phyloP scores from a whole-genome alignment of 805 yeast species.

The Geotrichum ghanense region DNA sequence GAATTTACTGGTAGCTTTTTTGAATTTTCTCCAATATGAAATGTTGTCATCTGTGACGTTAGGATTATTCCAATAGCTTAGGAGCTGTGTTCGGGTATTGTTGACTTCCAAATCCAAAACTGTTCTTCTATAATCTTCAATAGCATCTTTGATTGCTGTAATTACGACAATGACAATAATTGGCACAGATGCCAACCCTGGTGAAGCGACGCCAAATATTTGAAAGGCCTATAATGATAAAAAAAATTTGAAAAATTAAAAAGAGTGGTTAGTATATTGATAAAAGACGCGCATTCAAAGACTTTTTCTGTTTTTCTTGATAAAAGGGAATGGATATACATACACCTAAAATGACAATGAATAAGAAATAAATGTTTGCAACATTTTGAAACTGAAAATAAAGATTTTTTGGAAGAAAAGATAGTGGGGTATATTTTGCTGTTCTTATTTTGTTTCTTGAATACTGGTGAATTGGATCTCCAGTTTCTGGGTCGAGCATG shows the following conservation, averaged over 20 bases:
- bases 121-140: slow-evolving; percentile 64
- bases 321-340: slow-evolving; percentile 13
- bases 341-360: slow-evolving; percentile 40
- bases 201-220: slow-evolving; percentile 62
- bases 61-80: slow-evolving; percentile 42
- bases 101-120: slow-evolving; percentile 57
- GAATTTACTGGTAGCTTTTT: slow-evolving; percentile 39
- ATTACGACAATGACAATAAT: slow-evolving; percentile 65
- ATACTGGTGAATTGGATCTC: slow-evolving; percentile 46
- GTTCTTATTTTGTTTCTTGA: slow-evolving; percentile 90
- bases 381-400: slow-evolving; percentile 44
- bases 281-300: too few species aligned
- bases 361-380: slow-evolving; percentile 48
- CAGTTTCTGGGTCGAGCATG: slow-evolving; percentile 43
- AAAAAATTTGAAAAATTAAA: slow-evolving; percentile 12
- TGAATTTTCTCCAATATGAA: slow-evolving; percentile 56
- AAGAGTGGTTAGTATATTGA: too few species aligned
- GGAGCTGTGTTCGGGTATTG: slow-evolving; percentile 48
- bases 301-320: too few species aligned
- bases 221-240: slow-evolving; percentile 34
- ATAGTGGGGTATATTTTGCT: slow-evolving; percentile 84
- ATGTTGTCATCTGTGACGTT: slow-evolving; percentile 47
- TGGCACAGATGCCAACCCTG: slow-evolving; percentile 71
- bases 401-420: slow-evolving; percentile 47
- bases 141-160: slow-evolving; percentile 67